A percentile compares a stretch with the other conserved stretches of the same genome.
Evolutionary conservation across 2,329 filamentous ascomycete species (phyloP).

Genomic region (Phyllosticta paracitricarpa): DNA sequence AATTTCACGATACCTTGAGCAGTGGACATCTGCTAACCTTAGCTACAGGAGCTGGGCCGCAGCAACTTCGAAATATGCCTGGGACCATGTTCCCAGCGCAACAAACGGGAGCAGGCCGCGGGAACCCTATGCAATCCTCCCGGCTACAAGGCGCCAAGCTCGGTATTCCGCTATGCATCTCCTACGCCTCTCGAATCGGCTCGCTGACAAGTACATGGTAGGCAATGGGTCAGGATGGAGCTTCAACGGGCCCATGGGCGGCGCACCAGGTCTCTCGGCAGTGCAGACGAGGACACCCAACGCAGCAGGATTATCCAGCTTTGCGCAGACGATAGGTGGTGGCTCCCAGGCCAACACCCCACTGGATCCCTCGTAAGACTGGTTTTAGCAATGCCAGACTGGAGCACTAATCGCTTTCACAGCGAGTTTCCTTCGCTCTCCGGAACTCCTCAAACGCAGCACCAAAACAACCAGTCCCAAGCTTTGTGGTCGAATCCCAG

Average conservation of each 20-base stretch:
- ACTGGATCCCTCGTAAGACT: conserved; percentile 47
- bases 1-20: not conserved
- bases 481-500: conserved; percentile 49
- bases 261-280: conserved; percentile 40
- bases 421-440: conserved; percentile 56
- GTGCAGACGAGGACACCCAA: conserved; percentile 43
- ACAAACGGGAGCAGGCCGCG: conserved; percentile 38
- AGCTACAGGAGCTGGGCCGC: conserved; percentile 38
- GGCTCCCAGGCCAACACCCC: conserved; percentile 44
- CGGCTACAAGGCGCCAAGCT: conserved; percentile 46
- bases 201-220: conserved; percentile 15
- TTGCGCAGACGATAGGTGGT: conserved; percentile 44
- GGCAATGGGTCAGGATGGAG: conserved; percentile 49
- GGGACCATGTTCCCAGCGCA: conserved; percentile 43
- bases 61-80: conserved; percentile 43
- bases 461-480: conserved; percentile 41
- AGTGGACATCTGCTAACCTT: not conserved
- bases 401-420: conserved; percentile 2
- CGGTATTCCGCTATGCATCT: conserved; percentile 24
- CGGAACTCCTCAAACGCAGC: conserved; percentile 45
- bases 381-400: not conserved
- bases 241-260: conserved; percentile 45
- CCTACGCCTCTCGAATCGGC: not conserved
- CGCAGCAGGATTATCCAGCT: conserved; percentile 41
- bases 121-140: conserved; percentile 37